Evolutionary conservation across 1,139 yeast species (phyloP).

Genomic region (Taphrina sp.): DNA sequence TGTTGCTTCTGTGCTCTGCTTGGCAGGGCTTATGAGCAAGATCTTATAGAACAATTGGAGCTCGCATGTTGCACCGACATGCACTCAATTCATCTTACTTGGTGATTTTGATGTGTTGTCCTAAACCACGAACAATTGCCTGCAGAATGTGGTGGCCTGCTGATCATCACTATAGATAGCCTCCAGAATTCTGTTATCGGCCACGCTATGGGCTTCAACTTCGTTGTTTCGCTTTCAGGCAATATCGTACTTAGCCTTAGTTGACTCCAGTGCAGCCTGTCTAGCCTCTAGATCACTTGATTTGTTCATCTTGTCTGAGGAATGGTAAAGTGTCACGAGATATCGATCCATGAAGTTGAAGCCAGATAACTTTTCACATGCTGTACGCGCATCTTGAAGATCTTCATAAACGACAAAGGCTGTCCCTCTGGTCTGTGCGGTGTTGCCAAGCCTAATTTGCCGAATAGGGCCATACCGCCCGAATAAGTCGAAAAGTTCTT

Average conservation of each 20-base stretch:
- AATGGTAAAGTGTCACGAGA: constrained; percentile 50
- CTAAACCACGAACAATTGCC: too few species aligned
- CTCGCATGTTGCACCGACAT: background rate
- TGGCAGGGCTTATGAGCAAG: too few species aligned
- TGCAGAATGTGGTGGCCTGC: too few species aligned
- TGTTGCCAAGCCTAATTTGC: constrained; percentile 47
- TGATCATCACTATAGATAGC: too few species aligned
- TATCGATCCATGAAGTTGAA: constrained; percentile 61
- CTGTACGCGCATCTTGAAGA: constrained; percentile 52
- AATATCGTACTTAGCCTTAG: constrained; percentile 5
- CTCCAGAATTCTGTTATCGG: too few species aligned
- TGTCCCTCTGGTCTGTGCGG: constrained; percentile 53
- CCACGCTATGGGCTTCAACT: too few species aligned
- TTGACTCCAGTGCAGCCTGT: constrained; percentile 16
- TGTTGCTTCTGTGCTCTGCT: too few species aligned
- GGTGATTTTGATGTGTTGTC: background rate
- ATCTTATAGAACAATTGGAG: too few species aligned
- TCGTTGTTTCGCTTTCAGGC: background rate
- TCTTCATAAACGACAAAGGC: constrained; percentile 60
- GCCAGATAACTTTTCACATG: constrained; percentile 58
- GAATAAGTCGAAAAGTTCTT: constrained; percentile 55
- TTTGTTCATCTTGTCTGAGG: constrained; percentile 35
- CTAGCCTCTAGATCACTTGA: constrained; percentile 15
- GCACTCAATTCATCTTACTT: background rate
- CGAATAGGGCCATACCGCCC: constrained; percentile 58